Base-by-base conservation (phyloP, 2,329 filamentous ascomycete genomes). In the Aulographum hederae region DNA sequence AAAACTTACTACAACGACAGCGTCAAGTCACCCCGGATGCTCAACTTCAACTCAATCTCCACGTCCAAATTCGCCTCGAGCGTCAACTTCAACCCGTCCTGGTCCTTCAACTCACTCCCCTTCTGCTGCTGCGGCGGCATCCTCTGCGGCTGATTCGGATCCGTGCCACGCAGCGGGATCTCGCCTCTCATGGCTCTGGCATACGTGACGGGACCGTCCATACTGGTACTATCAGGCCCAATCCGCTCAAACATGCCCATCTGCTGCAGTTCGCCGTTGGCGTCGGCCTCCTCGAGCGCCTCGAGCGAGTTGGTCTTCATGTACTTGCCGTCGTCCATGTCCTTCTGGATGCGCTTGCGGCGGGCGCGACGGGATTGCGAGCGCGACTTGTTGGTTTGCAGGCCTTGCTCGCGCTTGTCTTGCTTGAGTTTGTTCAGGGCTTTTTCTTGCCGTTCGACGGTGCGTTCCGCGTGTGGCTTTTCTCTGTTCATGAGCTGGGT, bases 1-100 rank as follows among this genome's bases (percentile, higher is more conserved):
- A 6, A 41, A 34, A 73, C 70, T 61, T 65, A 81, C 77, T 78
- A 69, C 46, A 89, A 63, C 40, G 73, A 76, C 40, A 89, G 54
- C 20, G 79, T 84, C 40, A 91, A 56, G 57, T 91, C 82, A 46
- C 82, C 82, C 44, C 84, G 73, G 41, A 89, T 84, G 52, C 76
- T 75, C 14, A 80, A 80, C 63, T 89, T 89, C 38, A 89, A 65
- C 44, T 82, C 76, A 38, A 89, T 79, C 53, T 89, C 80, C 31
- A 89, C 66, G 41, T 89, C 80, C 35, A 89, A 60, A 52, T 85
- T 84, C 34, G 82, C 58, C 47, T 85, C 80, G 15, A 89, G 57
- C 23, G 73, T 67, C 47, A 85, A 53, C 50, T 73, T 73, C 47
- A 82, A 52, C 25, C 78, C 76, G 44, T 82, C 74, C 37, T 67